Conservation (phyloP, 352 stramenopile species). For the Bremia lactucae region DNA sequence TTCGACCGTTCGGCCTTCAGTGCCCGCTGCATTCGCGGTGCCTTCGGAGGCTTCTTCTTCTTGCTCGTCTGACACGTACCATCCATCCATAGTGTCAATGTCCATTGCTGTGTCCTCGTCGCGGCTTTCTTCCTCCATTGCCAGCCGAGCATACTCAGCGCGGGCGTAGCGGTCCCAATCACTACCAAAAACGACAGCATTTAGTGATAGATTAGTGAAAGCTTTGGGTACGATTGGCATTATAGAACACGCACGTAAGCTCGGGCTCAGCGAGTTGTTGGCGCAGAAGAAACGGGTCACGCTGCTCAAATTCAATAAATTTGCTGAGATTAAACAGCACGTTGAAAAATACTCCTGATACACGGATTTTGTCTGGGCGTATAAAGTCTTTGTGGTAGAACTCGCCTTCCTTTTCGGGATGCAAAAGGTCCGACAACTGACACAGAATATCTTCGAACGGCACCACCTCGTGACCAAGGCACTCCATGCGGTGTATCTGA, state of each 20-base stretch:
- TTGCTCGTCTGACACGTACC: conserved; percentile 79
- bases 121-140: conserved; percentile 94
- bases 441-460: conserved; percentile 98
- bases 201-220: no score
- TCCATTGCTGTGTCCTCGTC: conserved; percentile 85
- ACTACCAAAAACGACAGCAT: no score
- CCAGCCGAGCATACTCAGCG: conserved; percentile 93
- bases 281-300: conserved; percentile 95
- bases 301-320: conserved; percentile 97
- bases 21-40: neutral
- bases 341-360: conserved; percentile 97
- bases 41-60: conserved; percentile 47
- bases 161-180: conserved; percentile 98
- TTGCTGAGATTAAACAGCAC: conserved; percentile 99
- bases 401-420: conserved; percentile 63
- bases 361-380: conserved; percentile 77
- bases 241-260: conserved; percentile 44
- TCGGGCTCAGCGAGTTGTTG: conserved; percentile 86
- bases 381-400: conserved; percentile 76
- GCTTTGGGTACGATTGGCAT: no score
- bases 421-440: conserved; percentile 91
- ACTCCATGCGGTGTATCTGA: conserved; percentile 95
- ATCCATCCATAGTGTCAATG: conserved; percentile 84
- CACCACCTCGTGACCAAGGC: conserved; percentile 95
- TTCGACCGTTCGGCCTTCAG: conserved; percentile 52